These are phyloP conservation scores for Echium plantagineum DNA, from an alignment of 257 asterid species.

Conservation along the genomic window DNA sequence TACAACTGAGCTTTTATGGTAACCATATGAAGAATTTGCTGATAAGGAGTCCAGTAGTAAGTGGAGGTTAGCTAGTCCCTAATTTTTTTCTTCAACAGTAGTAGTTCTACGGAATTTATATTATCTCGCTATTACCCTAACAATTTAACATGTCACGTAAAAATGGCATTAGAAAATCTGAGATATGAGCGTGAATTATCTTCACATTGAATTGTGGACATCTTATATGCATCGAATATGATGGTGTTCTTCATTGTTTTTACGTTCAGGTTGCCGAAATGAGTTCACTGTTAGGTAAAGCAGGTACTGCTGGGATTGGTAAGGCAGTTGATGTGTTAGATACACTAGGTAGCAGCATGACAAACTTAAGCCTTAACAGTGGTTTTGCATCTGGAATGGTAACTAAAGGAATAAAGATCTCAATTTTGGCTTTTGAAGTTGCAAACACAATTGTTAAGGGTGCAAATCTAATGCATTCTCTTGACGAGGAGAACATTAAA, in stretches of 20 bases:
- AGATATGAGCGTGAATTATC: too few species aligned
- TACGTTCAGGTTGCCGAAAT: slow-evolving; percentile 66
- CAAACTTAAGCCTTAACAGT: slow-evolving; percentile 65
- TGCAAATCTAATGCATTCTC: slow-evolving; percentile 76
- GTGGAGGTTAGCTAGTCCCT: too few species aligned
- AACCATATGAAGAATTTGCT: too few species aligned
- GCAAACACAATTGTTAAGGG: slow-evolving; percentile 92
- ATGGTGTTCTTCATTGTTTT: not conserved
- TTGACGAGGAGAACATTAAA: slow-evolving; percentile 51
- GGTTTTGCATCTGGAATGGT: slow-evolving; percentile 77
- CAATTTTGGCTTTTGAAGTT: slow-evolving; percentile 87
- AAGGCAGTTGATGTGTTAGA: slow-evolving; percentile 92
- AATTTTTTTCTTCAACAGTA: too few species aligned
- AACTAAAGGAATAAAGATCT: slow-evolving; percentile 64
- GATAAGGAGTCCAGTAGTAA: too few species aligned
- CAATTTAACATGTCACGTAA: too few species aligned
- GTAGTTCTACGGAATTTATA: too few species aligned
- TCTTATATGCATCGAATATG: too few species aligned
- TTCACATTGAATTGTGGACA: too few species aligned
- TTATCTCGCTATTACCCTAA: too few species aligned
- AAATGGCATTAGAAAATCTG: too few species aligned
- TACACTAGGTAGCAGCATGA: slow-evolving; percentile 96
- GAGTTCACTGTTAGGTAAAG: slow-evolving; percentile 80
- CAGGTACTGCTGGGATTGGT: slow-evolving; percentile 71
- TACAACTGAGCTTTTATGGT: too few species aligned